These are phyloP conservation scores for Neoarthrinium moseri DNA, from an alignment of 2,329 filamentous ascomycete species.

Conservation along the genomic window DNA sequence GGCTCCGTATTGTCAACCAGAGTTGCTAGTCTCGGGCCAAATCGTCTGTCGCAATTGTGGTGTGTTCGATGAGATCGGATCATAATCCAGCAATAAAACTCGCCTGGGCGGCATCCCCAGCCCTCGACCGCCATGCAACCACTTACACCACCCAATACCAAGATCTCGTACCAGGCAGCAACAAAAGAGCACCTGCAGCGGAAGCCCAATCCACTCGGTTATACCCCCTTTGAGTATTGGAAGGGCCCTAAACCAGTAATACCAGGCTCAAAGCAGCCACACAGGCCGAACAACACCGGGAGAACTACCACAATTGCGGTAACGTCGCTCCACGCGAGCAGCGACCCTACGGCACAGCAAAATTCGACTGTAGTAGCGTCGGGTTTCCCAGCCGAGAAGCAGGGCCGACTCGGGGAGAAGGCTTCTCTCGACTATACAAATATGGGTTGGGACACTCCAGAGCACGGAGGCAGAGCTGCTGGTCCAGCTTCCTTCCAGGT, in stretches of 20 bases:
- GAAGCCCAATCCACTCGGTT: conserved; percentile 6
- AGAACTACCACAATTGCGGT: conserved; percentile 9
- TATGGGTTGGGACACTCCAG: conserved; percentile 9
- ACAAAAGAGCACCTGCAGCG: not conserved
- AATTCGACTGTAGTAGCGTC: conserved; percentile 1
- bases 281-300: not conserved
- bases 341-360: conserved; percentile 7
- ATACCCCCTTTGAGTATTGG: conserved; percentile 15
- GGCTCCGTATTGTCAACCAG: not conserved
- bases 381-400: not conserved
- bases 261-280: not conserved
- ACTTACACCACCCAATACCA: not conserved
- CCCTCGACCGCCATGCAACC: not conserved
- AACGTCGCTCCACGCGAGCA: conserved; percentile 4
- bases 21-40: not conserved
- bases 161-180: conserved; percentile 4
- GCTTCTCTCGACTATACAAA: conserved; percentile 5
- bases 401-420: not conserved
- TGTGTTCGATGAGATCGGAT: not conserved
- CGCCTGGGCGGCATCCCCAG: not conserved
- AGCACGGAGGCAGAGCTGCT: conserved; percentile 5
- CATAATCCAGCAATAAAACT: not conserved
- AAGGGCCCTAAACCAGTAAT: conserved; percentile 13
- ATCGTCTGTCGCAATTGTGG: not conserved
- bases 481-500: conserved; percentile 11